phyloP scores from a whole-genome alignment of 148 eudicot genomes.

The Silene conica region DNA sequence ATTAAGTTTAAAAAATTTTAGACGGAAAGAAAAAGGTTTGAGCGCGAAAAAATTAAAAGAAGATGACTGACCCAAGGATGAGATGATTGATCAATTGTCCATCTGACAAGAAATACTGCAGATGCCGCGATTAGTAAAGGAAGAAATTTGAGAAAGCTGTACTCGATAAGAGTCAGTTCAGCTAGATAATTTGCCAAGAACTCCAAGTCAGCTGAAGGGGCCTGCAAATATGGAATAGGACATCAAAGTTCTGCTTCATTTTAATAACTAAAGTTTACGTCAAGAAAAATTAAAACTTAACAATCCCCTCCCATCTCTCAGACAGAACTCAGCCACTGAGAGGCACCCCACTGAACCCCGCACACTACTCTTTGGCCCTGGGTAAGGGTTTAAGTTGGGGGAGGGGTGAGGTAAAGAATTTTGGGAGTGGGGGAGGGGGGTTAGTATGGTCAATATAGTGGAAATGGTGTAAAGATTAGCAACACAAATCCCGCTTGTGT shows the following conservation, averaged over 20 bases:
- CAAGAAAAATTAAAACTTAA: no score
- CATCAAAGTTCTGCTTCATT: not conserved
- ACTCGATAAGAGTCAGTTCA: constrained; percentile 72
- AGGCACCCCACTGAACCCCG: no score
- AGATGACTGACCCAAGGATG: constrained; percentile 66
- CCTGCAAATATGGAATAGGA: not conserved
- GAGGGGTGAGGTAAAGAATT: no score
- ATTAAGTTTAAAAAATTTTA: not conserved
- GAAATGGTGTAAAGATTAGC: no score
- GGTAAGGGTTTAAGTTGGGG: no score
- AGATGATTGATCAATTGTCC: constrained; percentile 65
- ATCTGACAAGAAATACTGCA: constrained; percentile 77
- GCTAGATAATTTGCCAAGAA: constrained; percentile 77
- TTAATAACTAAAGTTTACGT: not conserved
- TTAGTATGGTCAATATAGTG: no score
- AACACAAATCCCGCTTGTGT: no score
- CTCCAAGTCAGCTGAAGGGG: constrained; percentile 52
- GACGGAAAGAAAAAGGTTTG: not conserved
- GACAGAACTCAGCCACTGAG: no score
- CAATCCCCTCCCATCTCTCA: no score
- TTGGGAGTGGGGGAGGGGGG: no score
- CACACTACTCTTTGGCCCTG: no score
- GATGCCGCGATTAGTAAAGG: constrained; percentile 86
- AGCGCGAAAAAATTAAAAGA: not conserved
- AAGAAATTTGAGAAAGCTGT: constrained; percentile 60